phyloP scores from a whole-genome alignment of 176 grass and related monocot genomes.

The Triticum urartu region DNA sequence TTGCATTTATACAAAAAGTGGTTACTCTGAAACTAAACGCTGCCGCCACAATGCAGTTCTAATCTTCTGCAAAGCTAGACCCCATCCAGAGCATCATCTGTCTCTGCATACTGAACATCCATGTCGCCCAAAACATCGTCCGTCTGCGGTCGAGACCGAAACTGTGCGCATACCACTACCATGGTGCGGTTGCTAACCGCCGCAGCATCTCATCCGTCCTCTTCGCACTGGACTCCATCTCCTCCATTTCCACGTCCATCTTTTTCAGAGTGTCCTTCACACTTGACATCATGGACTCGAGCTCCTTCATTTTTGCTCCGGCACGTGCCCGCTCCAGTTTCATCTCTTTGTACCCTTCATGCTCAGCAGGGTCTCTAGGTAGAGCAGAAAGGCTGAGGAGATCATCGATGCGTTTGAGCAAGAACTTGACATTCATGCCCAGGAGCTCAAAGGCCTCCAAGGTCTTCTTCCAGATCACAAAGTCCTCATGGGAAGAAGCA shows the following conservation, averaged over 20 bases:
- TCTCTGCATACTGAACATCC: too few relatives aligned
- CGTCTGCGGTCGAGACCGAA: too few relatives aligned
- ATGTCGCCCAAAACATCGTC: too few relatives aligned
- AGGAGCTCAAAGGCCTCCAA: constrained; percentile 40
- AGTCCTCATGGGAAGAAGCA: constrained; percentile 1
- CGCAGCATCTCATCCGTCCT: neutral
- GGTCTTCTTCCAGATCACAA: constrained; percentile 46
- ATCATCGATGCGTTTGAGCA: constrained; percentile 11
- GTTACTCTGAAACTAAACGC: too few relatives aligned
- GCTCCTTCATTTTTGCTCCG: constrained; percentile 4
- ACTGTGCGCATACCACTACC: too few relatives aligned
- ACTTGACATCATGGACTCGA: constrained; percentile 22
- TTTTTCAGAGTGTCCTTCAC: constrained; percentile 27
- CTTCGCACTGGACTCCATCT: constrained; percentile 13
- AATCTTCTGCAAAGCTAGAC: neutral
- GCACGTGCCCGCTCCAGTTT: neutral
- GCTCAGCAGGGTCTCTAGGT: too few relatives aligned
- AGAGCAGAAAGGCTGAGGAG: constrained; percentile 8
- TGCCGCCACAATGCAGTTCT: too few relatives aligned
- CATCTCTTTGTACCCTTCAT: neutral
- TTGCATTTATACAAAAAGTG: neutral
- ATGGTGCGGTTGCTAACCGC: too few relatives aligned
- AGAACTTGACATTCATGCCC: constrained; percentile 38
- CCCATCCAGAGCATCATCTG: too few relatives aligned
- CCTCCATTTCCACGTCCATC: constrained; percentile 30